Percentiles rank a stretch among this genome's conserved stretches.
phyloP scores from a whole-genome alignment of 2,329 filamentous ascomycete genomes.

The Pseudogymnoascus pannorum region DNA sequence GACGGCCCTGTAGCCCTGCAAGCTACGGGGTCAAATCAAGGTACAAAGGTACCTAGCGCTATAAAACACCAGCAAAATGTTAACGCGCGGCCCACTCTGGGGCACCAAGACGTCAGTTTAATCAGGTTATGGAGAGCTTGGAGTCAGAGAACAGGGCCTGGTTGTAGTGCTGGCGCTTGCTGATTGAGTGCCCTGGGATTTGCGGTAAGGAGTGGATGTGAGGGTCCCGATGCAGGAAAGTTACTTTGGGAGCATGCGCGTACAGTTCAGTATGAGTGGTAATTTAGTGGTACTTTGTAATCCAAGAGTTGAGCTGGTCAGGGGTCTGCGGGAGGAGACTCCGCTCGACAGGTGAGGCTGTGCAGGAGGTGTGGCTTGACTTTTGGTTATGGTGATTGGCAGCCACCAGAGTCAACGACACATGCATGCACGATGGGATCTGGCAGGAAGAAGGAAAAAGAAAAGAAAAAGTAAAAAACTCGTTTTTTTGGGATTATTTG shows the following conservation, averaged over 20 bases:
- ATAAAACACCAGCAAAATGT: too few relatives aligned
- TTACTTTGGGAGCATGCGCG: not conserved
- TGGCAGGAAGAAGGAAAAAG: not conserved
- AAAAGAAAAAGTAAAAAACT: not conserved
- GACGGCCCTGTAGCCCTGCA: not conserved
- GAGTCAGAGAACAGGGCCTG: not conserved
- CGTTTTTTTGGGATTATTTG: not conserved
- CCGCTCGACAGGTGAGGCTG: constrained; percentile 3
- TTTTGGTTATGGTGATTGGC: not conserved
- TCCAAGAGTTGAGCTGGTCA: constrained; percentile 1
- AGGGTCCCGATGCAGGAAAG: not conserved
- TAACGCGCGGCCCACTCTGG: constrained; percentile 5
- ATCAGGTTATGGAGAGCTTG: not conserved
- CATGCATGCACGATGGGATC: not conserved
- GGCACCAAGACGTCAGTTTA: not conserved
- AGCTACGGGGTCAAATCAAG: not conserved
- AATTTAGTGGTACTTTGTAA: not conserved
- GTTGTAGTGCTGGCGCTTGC: not conserved
- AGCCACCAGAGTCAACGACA: not conserved
- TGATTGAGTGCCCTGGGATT: constrained; percentile 3
- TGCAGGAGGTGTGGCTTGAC: not conserved
- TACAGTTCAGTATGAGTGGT: constrained; percentile 1
- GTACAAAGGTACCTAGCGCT: not conserved
- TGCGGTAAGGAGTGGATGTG: not conserved
- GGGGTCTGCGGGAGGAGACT: not conserved